Base-by-base conservation (phyloP, 768 basidiomycete species). In the Lactifluus rugatus region DNA sequence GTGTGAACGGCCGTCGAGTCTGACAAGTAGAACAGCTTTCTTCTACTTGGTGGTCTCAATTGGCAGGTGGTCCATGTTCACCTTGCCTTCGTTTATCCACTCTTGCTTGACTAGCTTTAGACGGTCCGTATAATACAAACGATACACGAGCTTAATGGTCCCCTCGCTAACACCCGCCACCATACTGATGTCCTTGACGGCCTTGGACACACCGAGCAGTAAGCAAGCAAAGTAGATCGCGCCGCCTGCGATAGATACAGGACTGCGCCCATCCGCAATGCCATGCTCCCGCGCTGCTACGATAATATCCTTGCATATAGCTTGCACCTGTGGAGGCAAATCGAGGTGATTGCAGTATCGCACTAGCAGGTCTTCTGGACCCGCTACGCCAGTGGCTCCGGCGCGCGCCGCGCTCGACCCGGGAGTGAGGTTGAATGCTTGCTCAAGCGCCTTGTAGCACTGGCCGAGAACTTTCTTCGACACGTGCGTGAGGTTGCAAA, bases 231-330 rank as follows among this genome's bases (percentile, higher is more conserved):
- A 97, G 74, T 88, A 93, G 59, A 99, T 93, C 19, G 92, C 90
- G 41, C 91, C 93, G 42, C 92, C 91, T n/a, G 95, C 96, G 64
- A 99, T 93, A n/a, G 96, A 96, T 52, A 97, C 89, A 1, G 95
- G 95, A 66, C 85, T 91, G 61, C 96, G 78, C 25, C 96, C 96
- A 68, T 93, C 93, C 34, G 93, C 93, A 61, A 95, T 87, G 44
- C 91, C 90, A 63, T 87, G 80, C 62, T 87, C 79, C 52, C 91
- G 81, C 14, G 89, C 89, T 31, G 82, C 81, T 56, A 86, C 70
- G 62, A 93, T 90, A 69, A 93, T 86, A 62, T 93, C 87, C 19
- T 81, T 76, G 68, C 89, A 90, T 41, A 91, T 89, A 25, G 84
- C 78, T 70, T 94, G 89, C 56, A 95, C 79, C 59, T 82, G 87